Base-by-base conservation (phyloP, 2,329 filamentous ascomycete genomes). In the Exophiala sideris region DNA sequence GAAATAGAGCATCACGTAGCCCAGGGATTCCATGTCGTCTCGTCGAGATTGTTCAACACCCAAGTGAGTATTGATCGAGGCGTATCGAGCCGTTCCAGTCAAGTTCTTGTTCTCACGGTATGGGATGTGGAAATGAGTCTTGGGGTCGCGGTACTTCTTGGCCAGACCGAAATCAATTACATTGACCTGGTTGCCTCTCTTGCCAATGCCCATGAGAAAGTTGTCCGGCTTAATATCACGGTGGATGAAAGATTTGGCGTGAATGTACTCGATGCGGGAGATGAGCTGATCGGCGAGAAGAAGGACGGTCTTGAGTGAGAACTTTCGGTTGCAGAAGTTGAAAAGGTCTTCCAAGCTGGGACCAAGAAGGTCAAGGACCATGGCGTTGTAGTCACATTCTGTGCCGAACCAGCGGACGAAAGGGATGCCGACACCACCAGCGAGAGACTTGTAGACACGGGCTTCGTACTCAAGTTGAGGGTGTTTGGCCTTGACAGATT, bases 101-200 rank as follows among this genome's bases (percentile, higher is more conserved):
- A 99, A 79, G 83, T 97, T 97, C 88, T 99, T 97, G 87, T 97
- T 97, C 89, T 97, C 94, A 78, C 94, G 87, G 82, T 99, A 97
- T 44, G 94, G 94, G 59, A 97, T 99, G 77, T 99, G 94, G 80
- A 97, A 97, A 78, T 97, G 92, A 56, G 94, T 97, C 87, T 99
- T 99, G 57, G 94, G 94, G 80, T 97, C 94, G 64, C 94, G 88
- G 80, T 97, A 99, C 80, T 97, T 97, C 88, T 97, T 99, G 71
- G 94, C 94, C 64, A 99, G 80, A 81, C 94, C 94, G 67, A 99
- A 99, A 76, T 97, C 94, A 66, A 99, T 97, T 46, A 97, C 92
- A 67, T 97, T 97, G 80, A 99, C 92, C 79, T 97, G 92, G 79
- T 97, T 99, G 63, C 94, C 94, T 69, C 92, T 90, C 83, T 97